Conservation (phyloP, 78 protist species). For the Tieghemostelium lacteum region DNA sequence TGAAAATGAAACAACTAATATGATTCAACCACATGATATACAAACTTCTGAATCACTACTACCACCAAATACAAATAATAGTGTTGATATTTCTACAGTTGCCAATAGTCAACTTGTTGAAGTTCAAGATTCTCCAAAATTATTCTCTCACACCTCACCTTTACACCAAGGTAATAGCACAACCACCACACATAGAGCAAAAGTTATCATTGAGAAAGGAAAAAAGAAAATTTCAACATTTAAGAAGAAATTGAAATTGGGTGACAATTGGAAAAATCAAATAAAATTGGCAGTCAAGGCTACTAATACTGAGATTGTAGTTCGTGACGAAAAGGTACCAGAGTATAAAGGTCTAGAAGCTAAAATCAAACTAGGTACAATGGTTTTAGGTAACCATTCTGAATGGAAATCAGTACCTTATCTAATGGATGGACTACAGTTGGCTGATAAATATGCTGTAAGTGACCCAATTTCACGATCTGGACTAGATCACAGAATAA, state of each 20-base stretch:
- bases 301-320: slow-evolving; percentile 22
- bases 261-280: slow-evolving; percentile 72
- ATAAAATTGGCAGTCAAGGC: slow-evolving; percentile 52
- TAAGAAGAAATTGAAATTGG: slow-evolving; percentile 48
- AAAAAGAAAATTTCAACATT: slow-evolving; percentile 50
- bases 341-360: slow-evolving; percentile 17
- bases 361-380: slow-evolving; percentile 16
- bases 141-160: neutral
- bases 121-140: neutral
- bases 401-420: slow-evolving; percentile 71
- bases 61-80: neutral
- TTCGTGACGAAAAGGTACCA: slow-evolving; percentile 34
- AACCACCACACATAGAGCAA: neutral
- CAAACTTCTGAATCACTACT: neutral
- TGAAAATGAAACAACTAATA: slow-evolving; percentile 2
- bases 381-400: slow-evolving; percentile 58
- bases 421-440: slow-evolving; percentile 48
- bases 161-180: neutral
- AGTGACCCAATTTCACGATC: slow-evolving; percentile 28
- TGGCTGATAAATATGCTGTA: neutral
- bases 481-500: slow-evolving; percentile 66
- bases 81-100: neutral
- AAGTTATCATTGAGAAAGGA: slow-evolving; percentile 29
- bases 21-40: neutral
- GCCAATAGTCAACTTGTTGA: neutral